Conservation (phyloP, 257 asterid species). For the Solanum sitiens region DNA sequence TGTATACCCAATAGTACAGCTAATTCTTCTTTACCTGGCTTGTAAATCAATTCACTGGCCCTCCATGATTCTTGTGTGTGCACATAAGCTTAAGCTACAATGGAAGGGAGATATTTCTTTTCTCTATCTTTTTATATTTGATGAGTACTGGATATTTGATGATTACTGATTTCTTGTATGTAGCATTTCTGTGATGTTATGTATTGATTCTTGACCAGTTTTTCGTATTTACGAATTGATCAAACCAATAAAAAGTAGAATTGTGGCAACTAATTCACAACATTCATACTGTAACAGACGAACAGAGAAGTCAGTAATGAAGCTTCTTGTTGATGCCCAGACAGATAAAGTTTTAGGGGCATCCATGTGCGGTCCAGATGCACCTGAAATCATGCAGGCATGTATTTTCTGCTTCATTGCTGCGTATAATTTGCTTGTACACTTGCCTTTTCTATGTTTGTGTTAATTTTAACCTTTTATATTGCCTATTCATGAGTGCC, state of each 20-base stretch:
- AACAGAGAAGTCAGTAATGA: constrained; percentile 83
- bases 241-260: background rate
- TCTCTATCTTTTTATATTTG: background rate
- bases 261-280: background rate
- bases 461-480: background rate
- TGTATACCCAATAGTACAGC: background rate
- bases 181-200: background rate
- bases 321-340: constrained; percentile 80
- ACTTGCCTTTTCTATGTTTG: background rate
- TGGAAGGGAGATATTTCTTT: background rate
- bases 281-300: constrained; percentile 35
- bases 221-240: background rate
- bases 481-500: background rate
- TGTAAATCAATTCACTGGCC: background rate
- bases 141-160: background rate
- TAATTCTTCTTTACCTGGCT: background rate
- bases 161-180: background rate
- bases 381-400: constrained; percentile 98
- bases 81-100: background rate
- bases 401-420: background rate
- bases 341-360: constrained; percentile 96
- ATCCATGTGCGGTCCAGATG: constrained; percentile 98
- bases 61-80: background rate
- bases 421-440: background rate
- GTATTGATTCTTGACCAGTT: background rate